Percentiles rank a stretch among this genome's conserved stretches.
phyloP scores from a whole-genome alignment of 306 rosid genomes.

The Potentilla sterilis region DNA sequence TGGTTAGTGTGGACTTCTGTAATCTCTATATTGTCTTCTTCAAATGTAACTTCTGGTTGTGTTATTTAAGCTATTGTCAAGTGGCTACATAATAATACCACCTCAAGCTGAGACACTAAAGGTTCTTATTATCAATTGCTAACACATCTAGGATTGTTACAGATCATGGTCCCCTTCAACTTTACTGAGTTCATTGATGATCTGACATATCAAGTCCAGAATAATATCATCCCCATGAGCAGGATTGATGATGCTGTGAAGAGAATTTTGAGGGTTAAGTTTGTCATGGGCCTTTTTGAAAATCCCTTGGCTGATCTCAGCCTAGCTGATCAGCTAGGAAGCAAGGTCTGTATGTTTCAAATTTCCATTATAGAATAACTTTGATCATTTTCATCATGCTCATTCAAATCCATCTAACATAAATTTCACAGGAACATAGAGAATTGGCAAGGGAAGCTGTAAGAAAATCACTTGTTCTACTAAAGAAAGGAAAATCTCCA shows the following conservation, averaged over 20 bases:
- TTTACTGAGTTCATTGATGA: conserved; percentile 53
- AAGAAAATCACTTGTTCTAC: conserved; percentile 79
- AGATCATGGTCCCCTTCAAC: conserved; percentile 74
- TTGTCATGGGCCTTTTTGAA: conserved; percentile 80
- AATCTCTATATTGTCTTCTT: background rate
- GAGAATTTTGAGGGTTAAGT: conserved; percentile 74
- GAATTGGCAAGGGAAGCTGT: conserved; percentile 92
- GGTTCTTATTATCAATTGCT: background rate
- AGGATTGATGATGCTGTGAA: conserved; percentile 80
- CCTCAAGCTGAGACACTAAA: background rate
- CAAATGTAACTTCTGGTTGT: background rate
- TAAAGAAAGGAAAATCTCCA: conserved; percentile 69
- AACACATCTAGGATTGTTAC: conserved; percentile 10
- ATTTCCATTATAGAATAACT: conserved; percentile 10
- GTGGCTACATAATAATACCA: background rate
- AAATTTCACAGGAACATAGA: conserved; percentile 68
- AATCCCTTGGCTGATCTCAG: conserved; percentile 68
- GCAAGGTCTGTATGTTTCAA: conserved; percentile 41
- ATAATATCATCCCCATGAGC: conserved; percentile 60
- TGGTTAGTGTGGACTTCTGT: conserved; percentile 44
- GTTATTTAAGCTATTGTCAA: background rate
- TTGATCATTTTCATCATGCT: background rate
- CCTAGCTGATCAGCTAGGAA: conserved; percentile 66
- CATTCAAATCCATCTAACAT: background rate
- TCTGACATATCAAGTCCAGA: conserved; percentile 59